A percentile compares a stretch with the other conserved stretches of the same genome.
Conservation (phyloP, 208 protist species). For the Balamuthia mandrillaris region DNA sequence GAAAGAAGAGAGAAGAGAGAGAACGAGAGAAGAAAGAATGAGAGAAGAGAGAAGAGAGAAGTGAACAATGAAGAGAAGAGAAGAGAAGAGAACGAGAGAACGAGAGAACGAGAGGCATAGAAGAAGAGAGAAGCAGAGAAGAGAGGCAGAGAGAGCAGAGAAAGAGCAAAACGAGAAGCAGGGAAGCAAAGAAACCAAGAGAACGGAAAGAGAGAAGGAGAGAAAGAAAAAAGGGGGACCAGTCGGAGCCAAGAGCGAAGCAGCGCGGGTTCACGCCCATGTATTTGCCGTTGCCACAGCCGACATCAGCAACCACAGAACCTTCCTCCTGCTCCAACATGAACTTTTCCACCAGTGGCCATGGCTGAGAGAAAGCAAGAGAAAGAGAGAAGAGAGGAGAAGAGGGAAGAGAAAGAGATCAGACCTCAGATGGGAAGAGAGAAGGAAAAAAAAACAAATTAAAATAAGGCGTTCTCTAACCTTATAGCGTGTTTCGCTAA, state of each 20-base stretch:
- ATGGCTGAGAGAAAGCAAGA: too few species aligned
- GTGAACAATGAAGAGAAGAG: neutral
- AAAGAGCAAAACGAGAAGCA: neutral
- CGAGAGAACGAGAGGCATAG: neutral
- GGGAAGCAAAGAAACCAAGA: neutral
- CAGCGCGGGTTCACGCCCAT: conserved; percentile 34
- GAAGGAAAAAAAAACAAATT: too few species aligned
- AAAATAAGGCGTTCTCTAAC: too few species aligned
- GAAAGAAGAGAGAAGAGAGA: neutral
- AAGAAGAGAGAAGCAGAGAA: neutral
- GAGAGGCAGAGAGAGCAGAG: neutral
- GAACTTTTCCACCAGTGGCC: conserved; percentile 56
- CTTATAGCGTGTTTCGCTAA: conserved; percentile 58
- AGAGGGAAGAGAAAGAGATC: too few species aligned
- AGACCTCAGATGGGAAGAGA: too few species aligned
- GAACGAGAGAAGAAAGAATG: neutral
- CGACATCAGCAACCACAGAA: conserved; percentile 56
- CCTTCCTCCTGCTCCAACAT: conserved; percentile 30
- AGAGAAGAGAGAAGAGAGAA: neutral
- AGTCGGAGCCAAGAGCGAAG: conserved; percentile 17
- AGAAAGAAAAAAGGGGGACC: neutral
- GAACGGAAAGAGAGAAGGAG: neutral
- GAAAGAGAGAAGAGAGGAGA: too few species aligned
- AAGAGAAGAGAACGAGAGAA: neutral
- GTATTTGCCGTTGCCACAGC: conserved; percentile 73